A percentile compares a stretch with the other conserved stretches of the same genome.
These are phyloP conservation scores for Metschnikowia corniflorae DNA, from an alignment of 805 yeast genomes.

Conservation along the genomic window DNA sequence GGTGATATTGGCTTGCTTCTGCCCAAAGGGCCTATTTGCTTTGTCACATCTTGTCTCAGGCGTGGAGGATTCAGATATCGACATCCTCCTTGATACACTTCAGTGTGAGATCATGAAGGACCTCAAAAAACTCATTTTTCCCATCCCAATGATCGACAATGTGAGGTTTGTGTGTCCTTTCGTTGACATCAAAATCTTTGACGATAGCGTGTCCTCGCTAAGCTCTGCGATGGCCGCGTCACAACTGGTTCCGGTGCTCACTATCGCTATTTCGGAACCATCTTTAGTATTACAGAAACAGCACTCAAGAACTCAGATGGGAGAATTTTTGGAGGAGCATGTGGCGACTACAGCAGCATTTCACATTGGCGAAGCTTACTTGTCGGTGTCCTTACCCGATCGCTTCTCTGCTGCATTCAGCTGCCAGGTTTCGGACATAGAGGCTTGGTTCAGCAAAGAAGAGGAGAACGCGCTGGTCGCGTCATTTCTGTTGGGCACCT, in stretches of 20 bases:
- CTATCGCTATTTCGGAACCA: slow-evolving; percentile 32
- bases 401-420: slow-evolving; percentile 12
- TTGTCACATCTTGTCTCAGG: slow-evolving; percentile 35
- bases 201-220: slow-evolving; percentile 21
- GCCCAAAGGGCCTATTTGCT: slow-evolving; percentile 43
- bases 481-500: slow-evolving; percentile 4
- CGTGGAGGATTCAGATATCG: slow-evolving; percentile 37
- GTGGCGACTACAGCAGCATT: slow-evolving; percentile 23
- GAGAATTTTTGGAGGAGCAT: slow-evolving; percentile 11
- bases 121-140: slow-evolving; percentile 33
- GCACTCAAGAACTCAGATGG: slow-evolving; percentile 9
- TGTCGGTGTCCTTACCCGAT: slow-evolving; percentile 24
- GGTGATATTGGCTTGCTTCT: slow-evolving; percentile 41
- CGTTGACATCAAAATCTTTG: slow-evolving; percentile 38
- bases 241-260: slow-evolving; percentile 23
- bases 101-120: slow-evolving; percentile 56
- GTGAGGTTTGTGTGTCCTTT: slow-evolving; percentile 48
- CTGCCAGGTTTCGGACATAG: slow-evolving; percentile 27
- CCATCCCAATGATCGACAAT: slow-evolving; percentile 36
- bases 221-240: slow-evolving; percentile 28
- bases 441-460: slow-evolving; percentile 31
- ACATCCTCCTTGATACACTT: slow-evolving; percentile 56
- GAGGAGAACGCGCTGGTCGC: slow-evolving; percentile 12
- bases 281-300: slow-evolving; percentile 30
- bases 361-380: slow-evolving; percentile 28